A percentile compares a stretch with the other conserved stretches of the same genome.
Conservation (phyloP, 148 eudicot genomes). For the Linanthus parryae region DNA sequence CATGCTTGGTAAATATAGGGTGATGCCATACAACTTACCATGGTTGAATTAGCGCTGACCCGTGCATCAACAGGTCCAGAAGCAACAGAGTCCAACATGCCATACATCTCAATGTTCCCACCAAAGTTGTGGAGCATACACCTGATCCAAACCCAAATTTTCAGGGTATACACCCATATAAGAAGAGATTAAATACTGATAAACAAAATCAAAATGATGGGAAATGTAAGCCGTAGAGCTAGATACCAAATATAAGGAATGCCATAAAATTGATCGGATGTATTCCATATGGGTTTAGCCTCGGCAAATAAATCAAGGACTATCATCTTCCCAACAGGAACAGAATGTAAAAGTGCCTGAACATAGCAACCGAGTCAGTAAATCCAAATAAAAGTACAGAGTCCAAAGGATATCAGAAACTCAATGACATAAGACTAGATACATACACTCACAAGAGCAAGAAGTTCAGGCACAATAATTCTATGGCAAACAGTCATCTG, state of each 20-base stretch:
- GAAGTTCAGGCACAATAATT: too few species aligned
- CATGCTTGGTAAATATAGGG: too few species aligned
- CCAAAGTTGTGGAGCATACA: slow-evolving; percentile 99
- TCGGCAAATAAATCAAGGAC: slow-evolving; percentile 99
- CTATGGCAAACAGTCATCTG: too few species aligned
- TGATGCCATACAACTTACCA: slow-evolving; percentile 41
- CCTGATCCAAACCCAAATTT: too few species aligned
- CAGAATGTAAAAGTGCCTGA: slow-evolving; percentile 96
- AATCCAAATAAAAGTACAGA: too few species aligned
- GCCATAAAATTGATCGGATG: slow-evolving; percentile 83
- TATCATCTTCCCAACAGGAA: slow-evolving; percentile 98
- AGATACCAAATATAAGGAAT: slow-evolving; percentile 88
- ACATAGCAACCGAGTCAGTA: too few species aligned
- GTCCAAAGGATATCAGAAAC: too few species aligned
- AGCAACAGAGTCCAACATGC: slow-evolving; percentile 72
- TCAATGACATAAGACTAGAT: too few species aligned
- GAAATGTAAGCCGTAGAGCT: slow-evolving; percentile 1
- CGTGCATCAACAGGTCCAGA: slow-evolving; percentile 93
- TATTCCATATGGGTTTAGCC: slow-evolving; percentile 84
- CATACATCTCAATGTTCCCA: slow-evolving; percentile 99
- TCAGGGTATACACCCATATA: too few species aligned
- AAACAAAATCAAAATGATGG: too few species aligned
- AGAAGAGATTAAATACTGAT: too few species aligned
- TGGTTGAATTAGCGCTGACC: slow-evolving; percentile 74
- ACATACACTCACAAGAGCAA: too few species aligned